Evolutionary conservation across 2,329 filamentous ascomycete genomes (phyloP).

Genomic region (Pseudogymnoascus sp.): DNA sequence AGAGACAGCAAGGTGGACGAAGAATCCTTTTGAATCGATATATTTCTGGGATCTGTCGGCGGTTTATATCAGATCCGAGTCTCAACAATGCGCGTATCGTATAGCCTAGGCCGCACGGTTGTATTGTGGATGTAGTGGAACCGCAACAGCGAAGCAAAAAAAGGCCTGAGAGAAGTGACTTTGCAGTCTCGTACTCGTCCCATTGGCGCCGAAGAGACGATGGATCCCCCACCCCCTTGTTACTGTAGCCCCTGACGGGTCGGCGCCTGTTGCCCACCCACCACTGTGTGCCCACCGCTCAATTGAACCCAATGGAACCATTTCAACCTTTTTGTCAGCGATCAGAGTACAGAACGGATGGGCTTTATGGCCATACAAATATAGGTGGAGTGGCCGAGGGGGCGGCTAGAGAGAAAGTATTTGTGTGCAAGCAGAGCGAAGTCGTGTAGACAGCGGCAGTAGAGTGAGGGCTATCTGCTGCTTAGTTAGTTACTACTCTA

Average conservation of each 20-base stretch:
- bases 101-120: background rate
- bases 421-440: too few species aligned
- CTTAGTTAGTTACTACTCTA: too few species aligned
- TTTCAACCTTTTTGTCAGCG: background rate
- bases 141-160: background rate
- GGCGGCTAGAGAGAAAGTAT: too few species aligned
- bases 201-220: background rate
- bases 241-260: constrained; percentile 1
- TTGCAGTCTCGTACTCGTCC: background rate
- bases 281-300: constrained; percentile 4
- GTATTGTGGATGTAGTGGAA: background rate
- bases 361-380: too few species aligned
- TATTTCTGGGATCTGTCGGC: background rate
- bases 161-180: background rate
- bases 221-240: too few species aligned
- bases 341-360: background rate
- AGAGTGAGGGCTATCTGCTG: too few species aligned
- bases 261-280: constrained; percentile 4
- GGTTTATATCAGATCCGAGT: background rate
- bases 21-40: background rate
- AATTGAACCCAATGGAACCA: background rate
- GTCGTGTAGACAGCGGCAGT: too few species aligned
- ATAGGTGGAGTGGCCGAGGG: too few species aligned
- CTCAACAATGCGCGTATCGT: too few species aligned
- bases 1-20: background rate